Percentiles rank a stretch among this genome's conserved stretches.
Evolutionary conservation across 495 filamentous ascomycete genomes (phyloP).

Genomic region (Trichoderma orchidacearum): DNA sequence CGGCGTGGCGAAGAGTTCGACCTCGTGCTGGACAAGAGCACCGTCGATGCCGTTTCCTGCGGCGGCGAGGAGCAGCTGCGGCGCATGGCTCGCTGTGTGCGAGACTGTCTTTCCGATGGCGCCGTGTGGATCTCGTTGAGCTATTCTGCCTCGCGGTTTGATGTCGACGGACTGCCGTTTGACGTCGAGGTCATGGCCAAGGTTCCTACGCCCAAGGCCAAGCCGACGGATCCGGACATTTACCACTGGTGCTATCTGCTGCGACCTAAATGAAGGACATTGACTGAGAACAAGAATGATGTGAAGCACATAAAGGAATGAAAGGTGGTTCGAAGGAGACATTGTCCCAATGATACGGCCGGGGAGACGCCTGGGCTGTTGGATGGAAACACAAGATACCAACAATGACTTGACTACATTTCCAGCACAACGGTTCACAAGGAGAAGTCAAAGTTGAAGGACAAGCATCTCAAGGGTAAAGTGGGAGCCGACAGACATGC

Average conservation of each 20-base stretch:
- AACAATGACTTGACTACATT: too few species aligned
- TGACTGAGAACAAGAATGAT: too few species aligned
- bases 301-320: too few species aligned
- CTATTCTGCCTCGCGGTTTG: conserved; percentile 21
- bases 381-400: too few species aligned
- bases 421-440: too few species aligned
- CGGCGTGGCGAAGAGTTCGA: conserved; percentile 7
- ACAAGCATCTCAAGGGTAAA: too few species aligned
- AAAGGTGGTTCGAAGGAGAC: too few species aligned
- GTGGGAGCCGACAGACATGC: too few species aligned
- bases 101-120: conserved; percentile 9
- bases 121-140: conserved; percentile 28
- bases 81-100: conserved; percentile 14
- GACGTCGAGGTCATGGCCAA: conserved; percentile 17
- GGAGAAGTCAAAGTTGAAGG: too few species aligned
- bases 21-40: conserved; percentile 27
- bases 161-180: conserved; percentile 15
- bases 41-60: conserved; percentile 26
- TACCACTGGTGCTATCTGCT: conserved; percentile 23
- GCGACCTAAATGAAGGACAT: conserved; percentile 8
- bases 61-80: conserved; percentile 13
- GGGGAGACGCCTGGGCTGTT: too few species aligned
- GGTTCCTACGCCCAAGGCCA: conserved; percentile 18
- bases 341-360: too few species aligned
- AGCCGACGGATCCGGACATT: conserved; percentile 20